Evolutionary conservation across 331 rosid species (phyloP).

Genomic region (Pyrus hybrid): DNA sequence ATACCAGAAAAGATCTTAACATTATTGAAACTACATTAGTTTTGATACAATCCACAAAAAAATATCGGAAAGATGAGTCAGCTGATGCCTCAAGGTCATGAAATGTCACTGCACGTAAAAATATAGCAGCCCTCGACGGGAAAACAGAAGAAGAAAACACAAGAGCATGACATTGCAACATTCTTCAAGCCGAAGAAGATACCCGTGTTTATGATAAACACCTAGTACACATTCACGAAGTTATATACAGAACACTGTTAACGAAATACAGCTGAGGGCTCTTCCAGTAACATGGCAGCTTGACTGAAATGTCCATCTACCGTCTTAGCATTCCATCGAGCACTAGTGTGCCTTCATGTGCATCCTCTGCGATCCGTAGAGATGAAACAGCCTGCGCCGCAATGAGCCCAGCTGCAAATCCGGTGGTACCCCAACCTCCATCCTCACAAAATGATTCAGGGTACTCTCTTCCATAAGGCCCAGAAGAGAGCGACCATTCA

Average conservation of each 20-base stretch:
- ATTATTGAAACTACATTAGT: neutral
- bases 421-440: slow-evolving; percentile 40
- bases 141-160: neutral
- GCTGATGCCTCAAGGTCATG: slow-evolving; percentile 2
- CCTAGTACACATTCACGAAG: neutral
- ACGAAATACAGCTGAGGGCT: slow-evolving; percentile 1
- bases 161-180: slow-evolving; percentile 7
- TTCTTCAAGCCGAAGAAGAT: slow-evolving; percentile 8
- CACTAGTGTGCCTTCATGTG: slow-evolving; percentile 48
- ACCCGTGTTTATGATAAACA: too few species aligned
- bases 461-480: slow-evolving; percentile 24
- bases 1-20: neutral
- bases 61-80: neutral
- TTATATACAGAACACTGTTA: slow-evolving; percentile 11
- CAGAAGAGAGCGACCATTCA: slow-evolving; percentile 48
- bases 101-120: slow-evolving; percentile 4
- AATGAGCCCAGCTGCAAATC: slow-evolving; percentile 63
- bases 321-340: slow-evolving; percentile 36
- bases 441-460: slow-evolving; percentile 29
- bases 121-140: neutral
- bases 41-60: neutral
- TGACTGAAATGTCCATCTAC: slow-evolving; percentile 12
- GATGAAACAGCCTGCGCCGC: slow-evolving; percentile 94
- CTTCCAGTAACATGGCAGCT: neutral
- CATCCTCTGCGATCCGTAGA: slow-evolving; percentile 75